phyloP scores from a whole-genome alignment of 1,284 basidiomycete genomes.

The Marasmius oreades region DNA sequence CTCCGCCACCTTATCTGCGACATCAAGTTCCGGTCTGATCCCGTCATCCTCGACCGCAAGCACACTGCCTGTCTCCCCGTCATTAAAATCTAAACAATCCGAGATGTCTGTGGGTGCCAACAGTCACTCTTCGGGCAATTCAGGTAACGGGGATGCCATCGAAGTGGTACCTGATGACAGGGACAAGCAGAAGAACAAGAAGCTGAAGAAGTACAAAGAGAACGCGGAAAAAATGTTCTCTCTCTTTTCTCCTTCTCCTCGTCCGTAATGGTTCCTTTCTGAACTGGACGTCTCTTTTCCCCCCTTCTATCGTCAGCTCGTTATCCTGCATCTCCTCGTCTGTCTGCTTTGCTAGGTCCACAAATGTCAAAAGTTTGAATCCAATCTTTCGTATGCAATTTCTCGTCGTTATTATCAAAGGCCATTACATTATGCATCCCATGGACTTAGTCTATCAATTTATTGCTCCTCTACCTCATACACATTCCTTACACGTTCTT shows the following conservation, averaged over 20 bases:
- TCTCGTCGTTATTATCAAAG: neutral
- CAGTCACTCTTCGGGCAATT: conserved; percentile 69
- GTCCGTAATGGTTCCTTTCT: conserved; percentile 9
- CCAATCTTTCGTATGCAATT: conserved; percentile 3
- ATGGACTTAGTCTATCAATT: neutral
- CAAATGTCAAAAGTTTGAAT: conserved; percentile 3
- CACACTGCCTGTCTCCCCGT: conserved; percentile 48
- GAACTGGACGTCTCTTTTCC: neutral
- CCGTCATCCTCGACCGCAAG: conserved; percentile 13
- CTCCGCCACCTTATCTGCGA: conserved; percentile 43
- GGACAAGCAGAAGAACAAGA: conserved; percentile 62
- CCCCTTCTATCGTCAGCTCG: neutral
- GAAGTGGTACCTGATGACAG: conserved; percentile 32
- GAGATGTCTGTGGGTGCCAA: conserved; percentile 63
- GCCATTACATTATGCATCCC: conserved; percentile 3
- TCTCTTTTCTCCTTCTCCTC: conserved; percentile 59
- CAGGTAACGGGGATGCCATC: conserved; percentile 46
- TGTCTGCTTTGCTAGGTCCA: conserved; percentile 2
- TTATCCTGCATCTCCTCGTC: neutral
- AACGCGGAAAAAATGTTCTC: conserved; percentile 79
- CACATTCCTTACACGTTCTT: neutral
- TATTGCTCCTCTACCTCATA: neutral
- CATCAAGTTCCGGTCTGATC: conserved; percentile 27
- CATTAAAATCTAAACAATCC: conserved; percentile 77
- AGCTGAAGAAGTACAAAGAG: conserved; percentile 79